phyloP scores from a whole-genome alignment of 768 basidiomycete genomes.

The Xerocomellus chrysenteron region DNA sequence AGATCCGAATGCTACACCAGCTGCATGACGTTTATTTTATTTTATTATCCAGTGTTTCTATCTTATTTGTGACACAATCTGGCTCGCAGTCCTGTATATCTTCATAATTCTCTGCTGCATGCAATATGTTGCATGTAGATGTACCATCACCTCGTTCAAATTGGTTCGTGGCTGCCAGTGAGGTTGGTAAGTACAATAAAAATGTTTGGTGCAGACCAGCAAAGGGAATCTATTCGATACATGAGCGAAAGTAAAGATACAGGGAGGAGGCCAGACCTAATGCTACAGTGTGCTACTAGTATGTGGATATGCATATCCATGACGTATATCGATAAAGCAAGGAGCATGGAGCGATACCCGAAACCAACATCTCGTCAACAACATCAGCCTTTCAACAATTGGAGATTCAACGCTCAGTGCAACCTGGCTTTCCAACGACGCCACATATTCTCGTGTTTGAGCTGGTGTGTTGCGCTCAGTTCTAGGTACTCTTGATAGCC shows the following conservation, averaged over 20 bases:
- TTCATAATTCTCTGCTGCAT: slow-evolving; percentile 6
- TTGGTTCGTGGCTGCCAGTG: background rate
- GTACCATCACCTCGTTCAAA: background rate
- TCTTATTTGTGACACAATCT: slow-evolving; percentile 7
- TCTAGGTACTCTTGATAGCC: slow-evolving; percentile 60
- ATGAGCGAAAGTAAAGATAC: slow-evolving; percentile 19
- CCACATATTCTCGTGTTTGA: slow-evolving; percentile 61
- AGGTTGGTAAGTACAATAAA: background rate
- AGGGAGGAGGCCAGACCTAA: slow-evolving; percentile 13
- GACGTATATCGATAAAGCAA: background rate
- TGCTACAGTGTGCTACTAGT: slow-evolving; percentile 21
- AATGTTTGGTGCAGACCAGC: background rate
- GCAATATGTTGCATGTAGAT: background rate
- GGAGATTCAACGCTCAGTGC: slow-evolving; percentile 7
- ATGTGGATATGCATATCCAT: slow-evolving; percentile 9
- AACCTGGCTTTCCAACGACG: slow-evolving; percentile 41
- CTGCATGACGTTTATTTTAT: slow-evolving; percentile 28
- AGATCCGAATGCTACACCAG: slow-evolving; percentile 37
- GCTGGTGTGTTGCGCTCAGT: slow-evolving; percentile 50
- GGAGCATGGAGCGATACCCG: background rate
- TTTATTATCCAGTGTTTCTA: slow-evolving; percentile 14
- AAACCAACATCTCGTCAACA: background rate
- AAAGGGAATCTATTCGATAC: slow-evolving; percentile 15
- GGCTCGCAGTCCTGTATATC: slow-evolving; percentile 7
- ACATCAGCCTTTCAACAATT: background rate